phyloP scores from a whole-genome alignment of 2,329 filamentous ascomycete species.

The Penicillium sp. region DNA sequence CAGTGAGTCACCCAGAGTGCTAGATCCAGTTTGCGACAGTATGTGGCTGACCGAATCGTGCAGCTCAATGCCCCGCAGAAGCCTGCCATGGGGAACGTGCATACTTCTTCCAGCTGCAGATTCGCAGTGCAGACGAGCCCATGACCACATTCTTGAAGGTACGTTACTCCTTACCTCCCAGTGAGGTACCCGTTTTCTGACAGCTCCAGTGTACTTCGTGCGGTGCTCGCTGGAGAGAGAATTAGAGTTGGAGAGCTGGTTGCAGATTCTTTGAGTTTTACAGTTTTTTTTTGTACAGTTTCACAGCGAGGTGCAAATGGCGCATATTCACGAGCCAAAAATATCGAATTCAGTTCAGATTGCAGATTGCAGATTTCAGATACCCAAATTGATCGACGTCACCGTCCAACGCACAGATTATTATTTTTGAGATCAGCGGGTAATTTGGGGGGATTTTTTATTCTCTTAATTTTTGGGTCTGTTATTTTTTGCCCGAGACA shows the following conservation, averaged over 20 bases:
- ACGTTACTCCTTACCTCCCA: slow-evolving; percentile 26
- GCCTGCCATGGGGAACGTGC: slow-evolving; percentile 80
- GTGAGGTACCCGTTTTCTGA: slow-evolving; percentile 22
- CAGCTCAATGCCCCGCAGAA: slow-evolving; percentile 79
- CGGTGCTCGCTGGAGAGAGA: slow-evolving; percentile 51
- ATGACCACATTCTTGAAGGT: slow-evolving; percentile 97
- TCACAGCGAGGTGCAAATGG: slow-evolving; percentile 12
- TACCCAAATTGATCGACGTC: slow-evolving; percentile 16
- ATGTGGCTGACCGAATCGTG: neutral
- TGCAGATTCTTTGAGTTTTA: slow-evolving; percentile 6
- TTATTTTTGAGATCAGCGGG: slow-evolving; percentile 1
- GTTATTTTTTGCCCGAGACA: neutral
- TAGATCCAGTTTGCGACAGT: neutral
- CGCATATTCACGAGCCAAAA: neutral
- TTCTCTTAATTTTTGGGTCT: neutral
- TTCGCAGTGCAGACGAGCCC: slow-evolving; percentile 95
- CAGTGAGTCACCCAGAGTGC: slow-evolving; percentile 41
- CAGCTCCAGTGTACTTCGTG: slow-evolving; percentile 47
- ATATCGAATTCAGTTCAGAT: neutral
- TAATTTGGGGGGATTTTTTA: neutral
- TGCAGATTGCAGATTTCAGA: slow-evolving; percentile 2
- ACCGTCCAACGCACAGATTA: slow-evolving; percentile 3
- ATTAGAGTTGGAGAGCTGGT: slow-evolving; percentile 27
- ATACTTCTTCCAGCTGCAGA: slow-evolving; percentile 96
- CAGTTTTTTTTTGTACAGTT: neutral